These are phyloP conservation scores for Argentina anserina DNA, from an alignment of 306 rosid species.

Conservation along the genomic window DNA sequence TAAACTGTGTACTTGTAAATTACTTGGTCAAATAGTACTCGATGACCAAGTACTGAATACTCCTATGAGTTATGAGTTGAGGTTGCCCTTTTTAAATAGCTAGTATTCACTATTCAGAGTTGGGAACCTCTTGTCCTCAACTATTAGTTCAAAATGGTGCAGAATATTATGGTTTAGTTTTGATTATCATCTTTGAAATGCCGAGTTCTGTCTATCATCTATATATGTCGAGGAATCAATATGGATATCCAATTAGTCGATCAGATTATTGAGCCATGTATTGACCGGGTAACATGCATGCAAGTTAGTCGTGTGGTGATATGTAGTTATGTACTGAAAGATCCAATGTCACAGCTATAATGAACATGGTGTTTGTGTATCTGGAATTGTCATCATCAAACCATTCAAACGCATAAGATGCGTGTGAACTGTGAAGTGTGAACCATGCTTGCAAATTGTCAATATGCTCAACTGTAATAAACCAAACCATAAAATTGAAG, in stretches of 20 bases:
- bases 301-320: neutral
- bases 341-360: neutral
- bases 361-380: neutral
- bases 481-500: neutral
- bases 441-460: slow-evolving; percentile 2
- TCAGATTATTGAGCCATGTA: neutral
- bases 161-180: neutral
- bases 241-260: neutral
- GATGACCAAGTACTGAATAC: neutral
- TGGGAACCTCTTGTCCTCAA: neutral
- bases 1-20: neutral
- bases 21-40: neutral
- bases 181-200: neutral
- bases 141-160: neutral
- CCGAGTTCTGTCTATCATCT: neutral
- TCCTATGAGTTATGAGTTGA: neutral
- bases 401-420: neutral
- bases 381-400: neutral
- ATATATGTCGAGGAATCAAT: neutral
- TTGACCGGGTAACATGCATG: neutral
- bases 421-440: slow-evolving; percentile 2
- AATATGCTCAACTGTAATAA: slow-evolving; percentile 8
- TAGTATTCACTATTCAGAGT: neutral
- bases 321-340: neutral
- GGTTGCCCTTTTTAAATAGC: neutral